Conservation (phyloP, 2,329 filamentous ascomycete species). For the Atkinsonella texensis region DNA sequence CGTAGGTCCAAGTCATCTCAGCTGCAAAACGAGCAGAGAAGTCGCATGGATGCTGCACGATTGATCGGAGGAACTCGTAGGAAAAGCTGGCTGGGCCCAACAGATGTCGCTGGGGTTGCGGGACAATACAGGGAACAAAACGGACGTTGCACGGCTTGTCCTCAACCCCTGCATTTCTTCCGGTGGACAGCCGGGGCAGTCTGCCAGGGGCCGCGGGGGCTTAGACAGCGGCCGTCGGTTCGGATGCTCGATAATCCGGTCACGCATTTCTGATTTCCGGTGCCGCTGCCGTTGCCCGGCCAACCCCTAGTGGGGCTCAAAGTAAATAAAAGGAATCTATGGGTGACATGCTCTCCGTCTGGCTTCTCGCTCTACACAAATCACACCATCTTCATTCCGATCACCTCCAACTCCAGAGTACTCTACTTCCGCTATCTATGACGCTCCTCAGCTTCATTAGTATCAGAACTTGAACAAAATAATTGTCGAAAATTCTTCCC, state of each 20-base stretch:
- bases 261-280: not conserved
- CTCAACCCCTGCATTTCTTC: not conserved
- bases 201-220: not conserved
- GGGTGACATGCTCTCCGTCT: constrained; percentile 9
- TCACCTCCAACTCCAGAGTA: constrained; percentile 9
- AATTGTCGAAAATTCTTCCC: not conserved
- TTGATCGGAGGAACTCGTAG: not conserved
- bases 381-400: constrained; percentile 9
- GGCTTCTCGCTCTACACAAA: constrained; percentile 16
- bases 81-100: not conserved
- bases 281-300: constrained; percentile 21
- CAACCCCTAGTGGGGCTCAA: constrained; percentile 22
- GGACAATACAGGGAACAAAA: not conserved
- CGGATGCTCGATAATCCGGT: constrained; percentile 9
- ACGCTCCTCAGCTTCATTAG: constrained; percentile 10
- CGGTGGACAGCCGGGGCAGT: not conserved
- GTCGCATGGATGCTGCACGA: not conserved
- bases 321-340: constrained; percentile 34
- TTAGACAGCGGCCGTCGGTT: not conserved
- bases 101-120: not conserved
- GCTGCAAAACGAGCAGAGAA: not conserved
- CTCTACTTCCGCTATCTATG: not conserved
- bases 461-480: constrained; percentile 13
- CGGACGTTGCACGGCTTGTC: too few species aligned
- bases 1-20: constrained; percentile 6